These are phyloP conservation scores for Alternaria ethzedia DNA, from an alignment of 2,329 filamentous ascomycete genomes.

Conservation along the genomic window DNA sequence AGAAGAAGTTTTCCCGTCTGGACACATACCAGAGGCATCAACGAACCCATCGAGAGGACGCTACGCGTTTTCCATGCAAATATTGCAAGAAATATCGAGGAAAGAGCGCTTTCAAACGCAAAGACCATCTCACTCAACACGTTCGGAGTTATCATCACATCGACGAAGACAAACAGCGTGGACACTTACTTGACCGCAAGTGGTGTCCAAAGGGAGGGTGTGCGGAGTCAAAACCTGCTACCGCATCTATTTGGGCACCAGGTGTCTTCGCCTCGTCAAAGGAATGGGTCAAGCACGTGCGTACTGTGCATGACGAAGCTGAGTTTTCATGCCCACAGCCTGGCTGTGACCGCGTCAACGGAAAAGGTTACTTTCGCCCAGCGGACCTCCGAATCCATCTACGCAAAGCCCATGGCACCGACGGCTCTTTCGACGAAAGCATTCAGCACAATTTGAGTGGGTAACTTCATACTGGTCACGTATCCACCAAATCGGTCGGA, in stretches of 20 bases:
- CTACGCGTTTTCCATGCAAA: not conserved
- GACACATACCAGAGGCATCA: not conserved
- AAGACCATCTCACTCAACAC: slow-evolving; percentile 1
- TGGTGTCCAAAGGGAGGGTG: not conserved
- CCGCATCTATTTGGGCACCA: fast-evolving
- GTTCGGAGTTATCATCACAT: slow-evolving; percentile 2
- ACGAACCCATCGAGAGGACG: not conserved
- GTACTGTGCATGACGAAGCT: not conserved
- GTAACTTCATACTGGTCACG: too few relatives aligned
- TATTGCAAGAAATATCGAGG: slow-evolving; percentile 1
- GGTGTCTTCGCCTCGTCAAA: fast-evolving
- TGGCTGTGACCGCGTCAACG: not conserved
- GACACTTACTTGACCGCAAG: fast-evolving
- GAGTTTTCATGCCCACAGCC: not conserved
- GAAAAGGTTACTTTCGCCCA: not conserved
- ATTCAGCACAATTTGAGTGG: not conserved
- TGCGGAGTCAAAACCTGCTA: fast-evolving
- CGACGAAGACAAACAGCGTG: not conserved
- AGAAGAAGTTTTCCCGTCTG: not conserved
- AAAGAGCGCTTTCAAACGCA: not conserved
- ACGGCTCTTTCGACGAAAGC: not conserved
- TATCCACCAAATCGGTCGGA: too few relatives aligned
- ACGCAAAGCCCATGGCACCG: not conserved
- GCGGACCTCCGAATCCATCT: not conserved
- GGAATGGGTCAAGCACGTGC: not conserved